Percentiles rank a stretch among this genome's conserved stretches.
phyloP scores from a whole-genome alignment of 805 yeast genomes.

The Cyberlindnera galapagoensis region DNA sequence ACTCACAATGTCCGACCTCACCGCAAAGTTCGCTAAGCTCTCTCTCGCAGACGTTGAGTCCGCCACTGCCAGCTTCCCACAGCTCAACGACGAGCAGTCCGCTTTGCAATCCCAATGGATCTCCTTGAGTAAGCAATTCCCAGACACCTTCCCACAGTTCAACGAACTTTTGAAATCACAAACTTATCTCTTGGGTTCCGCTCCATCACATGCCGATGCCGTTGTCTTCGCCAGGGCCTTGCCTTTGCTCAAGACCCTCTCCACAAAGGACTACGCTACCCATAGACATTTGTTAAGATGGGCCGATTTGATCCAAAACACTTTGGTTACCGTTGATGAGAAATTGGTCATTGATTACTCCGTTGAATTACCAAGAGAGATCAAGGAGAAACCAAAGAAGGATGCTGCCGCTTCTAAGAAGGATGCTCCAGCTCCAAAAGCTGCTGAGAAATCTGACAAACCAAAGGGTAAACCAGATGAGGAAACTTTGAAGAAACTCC shows the following conservation, averaged over 20 bases:
- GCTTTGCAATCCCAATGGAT: constrained; percentile 78
- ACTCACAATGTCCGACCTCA: constrained; percentile 27
- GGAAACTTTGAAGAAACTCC: constrained; percentile 38
- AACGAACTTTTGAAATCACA: constrained; percentile 62
- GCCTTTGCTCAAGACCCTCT: constrained; percentile 54
- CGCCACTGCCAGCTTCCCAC: constrained; percentile 20
- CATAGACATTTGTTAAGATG: constrained; percentile 88
- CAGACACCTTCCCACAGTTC: constrained; percentile 47
- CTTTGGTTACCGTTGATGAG: constrained; percentile 47
- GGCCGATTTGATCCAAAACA: constrained; percentile 81
- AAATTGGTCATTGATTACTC: constrained; percentile 52
- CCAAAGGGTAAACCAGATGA: constrained; percentile 40
- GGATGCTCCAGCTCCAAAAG: constrained; percentile 21
- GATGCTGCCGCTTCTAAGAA: constrained; percentile 26
- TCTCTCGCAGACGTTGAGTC: constrained; percentile 15
- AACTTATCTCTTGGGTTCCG: constrained; percentile 67
- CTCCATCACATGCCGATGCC: constrained; percentile 65
- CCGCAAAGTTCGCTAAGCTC: constrained; percentile 26
- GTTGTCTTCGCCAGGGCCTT: constrained; percentile 55
- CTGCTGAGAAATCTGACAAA: constrained; percentile 25
- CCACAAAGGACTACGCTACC: constrained; percentile 45
- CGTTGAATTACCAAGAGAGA: constrained; percentile 66
- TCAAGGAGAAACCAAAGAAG: constrained; percentile 52
- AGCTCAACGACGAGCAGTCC: constrained; percentile 41
- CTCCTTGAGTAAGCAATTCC: constrained; percentile 61